Evolutionary conservation across 768 basidiomycete genomes (phyloP).

Genomic region (Strobilomyces echinocephalus): DNA sequence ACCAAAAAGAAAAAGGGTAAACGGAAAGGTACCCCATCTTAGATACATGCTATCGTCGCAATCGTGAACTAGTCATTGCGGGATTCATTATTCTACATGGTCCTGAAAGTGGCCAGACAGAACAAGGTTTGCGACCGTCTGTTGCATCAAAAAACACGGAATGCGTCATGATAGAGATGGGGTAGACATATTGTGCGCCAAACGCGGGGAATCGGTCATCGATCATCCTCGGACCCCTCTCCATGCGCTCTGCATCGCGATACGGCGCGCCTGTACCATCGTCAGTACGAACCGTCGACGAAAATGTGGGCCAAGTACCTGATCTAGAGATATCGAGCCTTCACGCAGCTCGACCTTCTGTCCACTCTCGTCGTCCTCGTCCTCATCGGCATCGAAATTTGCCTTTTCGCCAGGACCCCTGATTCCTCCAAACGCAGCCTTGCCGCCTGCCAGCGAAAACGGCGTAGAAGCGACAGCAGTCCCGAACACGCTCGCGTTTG

Average conservation of each 20-base stretch:
- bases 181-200: conserved; percentile 4
- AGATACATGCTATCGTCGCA: conserved; percentile 1
- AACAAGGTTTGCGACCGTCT: conserved; percentile 10
- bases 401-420: conserved; percentile 38
- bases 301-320: conserved; percentile 46
- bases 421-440: conserved; percentile 82
- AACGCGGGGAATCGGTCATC: conserved; percentile 4
- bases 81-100: conserved; percentile 26
- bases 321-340: conserved; percentile 87
- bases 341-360: conserved; percentile 76
- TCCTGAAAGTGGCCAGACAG: conserved; percentile 14
- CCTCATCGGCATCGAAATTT: conserved; percentile 58
- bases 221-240: conserved; percentile 56
- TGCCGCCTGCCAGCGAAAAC: conserved; percentile 72
- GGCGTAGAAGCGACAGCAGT: conserved; percentile 80
- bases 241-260: conserved; percentile 90
- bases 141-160: conserved; percentile 8
- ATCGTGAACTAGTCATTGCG: conserved; percentile 4
- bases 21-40: conserved; percentile 16
- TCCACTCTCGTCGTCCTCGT: conserved; percentile 65
- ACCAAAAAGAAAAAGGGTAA: conserved; percentile 23
- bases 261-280: conserved; percentile 61
- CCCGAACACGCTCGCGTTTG: conserved; percentile 73
- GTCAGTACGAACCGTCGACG: conserved; percentile 1
- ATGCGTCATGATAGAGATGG: conserved; percentile 6